A percentile compares a stretch with the other conserved stretches of the same genome.
phyloP scores from a whole-genome alignment of 2,329 filamentous ascomycete species.

The Trichoderma hamatum region DNA sequence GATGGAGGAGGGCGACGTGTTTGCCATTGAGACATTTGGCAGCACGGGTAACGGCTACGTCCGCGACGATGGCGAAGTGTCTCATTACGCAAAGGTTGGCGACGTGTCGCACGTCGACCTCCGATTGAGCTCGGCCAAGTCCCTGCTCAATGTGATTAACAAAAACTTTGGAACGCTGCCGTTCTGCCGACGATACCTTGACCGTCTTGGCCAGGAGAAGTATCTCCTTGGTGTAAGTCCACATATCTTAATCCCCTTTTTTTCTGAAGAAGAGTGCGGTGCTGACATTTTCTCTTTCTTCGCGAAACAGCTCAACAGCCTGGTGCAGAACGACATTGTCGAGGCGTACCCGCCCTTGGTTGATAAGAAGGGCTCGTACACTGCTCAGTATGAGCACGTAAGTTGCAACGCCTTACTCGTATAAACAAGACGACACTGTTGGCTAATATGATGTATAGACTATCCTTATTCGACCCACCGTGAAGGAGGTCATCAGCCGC shows the following conservation, averaged over 20 bases:
- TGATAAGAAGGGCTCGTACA: slow-evolving; percentile 93
- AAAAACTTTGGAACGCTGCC: slow-evolving; percentile 95
- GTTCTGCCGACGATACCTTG: slow-evolving; percentile 87
- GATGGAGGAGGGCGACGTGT: slow-evolving; percentile 97
- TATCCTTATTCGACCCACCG: slow-evolving; percentile 74
- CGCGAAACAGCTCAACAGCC: slow-evolving; percentile 71
- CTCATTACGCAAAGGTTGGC: slow-evolving; percentile 78
- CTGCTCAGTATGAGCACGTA: slow-evolving; percentile 93
- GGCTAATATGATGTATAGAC: slow-evolving; percentile 52
- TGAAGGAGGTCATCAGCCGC: slow-evolving; percentile 86
- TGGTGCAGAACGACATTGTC: slow-evolving; percentile 81
- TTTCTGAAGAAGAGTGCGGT: background rate
- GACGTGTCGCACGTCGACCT: slow-evolving; percentile 78
- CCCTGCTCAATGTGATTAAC: slow-evolving; percentile 83
- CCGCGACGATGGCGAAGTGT: slow-evolving; percentile 84
- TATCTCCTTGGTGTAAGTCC: slow-evolving; percentile 79
- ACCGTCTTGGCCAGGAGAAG: slow-evolving; percentile 91
- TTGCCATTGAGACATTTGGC: slow-evolving; percentile 95
- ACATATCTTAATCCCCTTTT: slow-evolving; percentile 32
- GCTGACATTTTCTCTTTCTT: slow-evolving; percentile 17
- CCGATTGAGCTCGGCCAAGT: slow-evolving; percentile 79
- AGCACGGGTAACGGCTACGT: slow-evolving; percentile 90
- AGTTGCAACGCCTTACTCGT: slow-evolving; percentile 45
- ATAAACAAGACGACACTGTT: slow-evolving; percentile 13
- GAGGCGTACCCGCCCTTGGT: slow-evolving; percentile 88